Conservation (phyloP, 2,329 filamentous ascomycete genomes). For the Mycogone perniciosa region DNA sequence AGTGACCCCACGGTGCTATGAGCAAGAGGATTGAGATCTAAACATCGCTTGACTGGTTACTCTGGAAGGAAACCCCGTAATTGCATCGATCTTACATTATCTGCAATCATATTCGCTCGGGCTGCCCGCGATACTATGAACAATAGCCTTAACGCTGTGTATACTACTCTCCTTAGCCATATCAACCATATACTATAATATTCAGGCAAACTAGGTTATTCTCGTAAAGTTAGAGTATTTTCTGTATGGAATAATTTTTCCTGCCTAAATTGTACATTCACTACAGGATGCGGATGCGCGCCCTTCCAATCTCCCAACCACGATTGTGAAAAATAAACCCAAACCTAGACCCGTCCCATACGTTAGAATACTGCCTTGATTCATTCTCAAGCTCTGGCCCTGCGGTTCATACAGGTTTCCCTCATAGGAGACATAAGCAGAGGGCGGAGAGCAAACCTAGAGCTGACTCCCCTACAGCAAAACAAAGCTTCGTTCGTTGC, state of each 20-base stretch:
- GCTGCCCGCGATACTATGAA: too few relatives aligned
- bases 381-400: background rate
- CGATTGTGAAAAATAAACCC: background rate
- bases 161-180: too few relatives aligned
- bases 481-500: background rate
- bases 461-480: background rate
- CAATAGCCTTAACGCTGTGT: too few relatives aligned
- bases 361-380: background rate
- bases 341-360: background rate
- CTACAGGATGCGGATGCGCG: background rate
- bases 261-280: conserved; percentile 5
- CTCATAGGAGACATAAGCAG: background rate
- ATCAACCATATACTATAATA: too few relatives aligned
- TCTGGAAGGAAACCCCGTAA: too few relatives aligned
- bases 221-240: too few relatives aligned
- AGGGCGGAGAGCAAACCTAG: conserved; percentile 2
- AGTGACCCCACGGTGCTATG: too few relatives aligned
- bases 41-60: too few relatives aligned
- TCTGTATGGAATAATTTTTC: background rate
- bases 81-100: too few relatives aligned
- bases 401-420: background rate
- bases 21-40: too few relatives aligned
- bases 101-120: too few relatives aligned
- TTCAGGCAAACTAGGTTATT: too few relatives aligned
- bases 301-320: background rate